Conservation (phyloP, 805 yeast genomes). For the Pichia nanzhaoensis region DNA sequence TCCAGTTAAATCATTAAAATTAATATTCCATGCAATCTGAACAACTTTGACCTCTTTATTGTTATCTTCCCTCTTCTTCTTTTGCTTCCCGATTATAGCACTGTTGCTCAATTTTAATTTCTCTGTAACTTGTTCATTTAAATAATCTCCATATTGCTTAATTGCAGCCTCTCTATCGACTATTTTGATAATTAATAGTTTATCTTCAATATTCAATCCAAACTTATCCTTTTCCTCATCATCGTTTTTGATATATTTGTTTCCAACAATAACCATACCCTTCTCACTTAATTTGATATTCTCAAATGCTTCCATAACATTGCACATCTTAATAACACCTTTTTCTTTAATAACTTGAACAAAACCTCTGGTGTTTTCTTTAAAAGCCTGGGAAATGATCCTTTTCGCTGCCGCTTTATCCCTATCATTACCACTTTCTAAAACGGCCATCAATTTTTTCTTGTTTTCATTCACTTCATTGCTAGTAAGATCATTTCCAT, state of each 20-base stretch:
- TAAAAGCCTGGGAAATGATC: constrained; percentile 15
- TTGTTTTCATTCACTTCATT: background rate
- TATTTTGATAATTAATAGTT: constrained; percentile 21
- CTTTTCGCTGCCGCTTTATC: constrained; percentile 25
- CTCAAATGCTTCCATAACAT: constrained; percentile 12
- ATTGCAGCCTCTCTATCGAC: constrained; percentile 22
- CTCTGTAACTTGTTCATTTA: constrained; percentile 18
- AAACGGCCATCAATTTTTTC: constrained; percentile 2
- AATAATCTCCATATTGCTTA: constrained; percentile 24
- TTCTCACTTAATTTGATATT: constrained; percentile 21
- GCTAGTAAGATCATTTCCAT: background rate
- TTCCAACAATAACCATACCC: constrained; percentile 22
- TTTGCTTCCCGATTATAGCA: constrained; percentile 12
- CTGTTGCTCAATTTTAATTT: constrained; percentile 15
- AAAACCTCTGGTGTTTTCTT: constrained; percentile 15
- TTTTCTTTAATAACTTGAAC: constrained; percentile 19
- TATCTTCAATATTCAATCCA: background rate
- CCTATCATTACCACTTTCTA: constrained; percentile 22
- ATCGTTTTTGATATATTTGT: constrained; percentile 8
- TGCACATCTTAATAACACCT: constrained; percentile 13
- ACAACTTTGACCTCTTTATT: constrained; percentile 32
- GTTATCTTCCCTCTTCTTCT: constrained; percentile 4
- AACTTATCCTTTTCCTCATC: constrained; percentile 6
- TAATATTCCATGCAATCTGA: constrained; percentile 51
- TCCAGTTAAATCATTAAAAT: constrained; percentile 42